Base-by-base conservation (phyloP, 495 filamentous ascomycete species). In the Talaromyces nanjingensis region DNA sequence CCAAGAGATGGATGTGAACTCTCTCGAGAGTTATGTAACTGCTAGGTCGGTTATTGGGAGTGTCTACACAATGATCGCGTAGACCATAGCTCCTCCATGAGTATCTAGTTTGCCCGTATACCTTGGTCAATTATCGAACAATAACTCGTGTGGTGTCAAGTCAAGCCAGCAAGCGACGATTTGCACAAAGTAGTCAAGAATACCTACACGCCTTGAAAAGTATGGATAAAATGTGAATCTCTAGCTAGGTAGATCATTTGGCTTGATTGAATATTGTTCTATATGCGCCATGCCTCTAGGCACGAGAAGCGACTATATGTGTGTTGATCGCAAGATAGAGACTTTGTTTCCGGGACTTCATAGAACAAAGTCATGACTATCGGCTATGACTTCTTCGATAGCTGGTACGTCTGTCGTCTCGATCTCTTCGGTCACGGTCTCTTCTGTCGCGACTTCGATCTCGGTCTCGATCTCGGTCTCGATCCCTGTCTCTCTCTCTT, bases 341-440 rank as follows among this genome's bases (percentile, higher is more conserved):
- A 31, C 33, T 12, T 37, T 37, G 33, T 37, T 37, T 31, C 3
- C 33, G 3, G 29, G 54, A 29, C 45, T 20, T 49, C 18, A 18
- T 14, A 24, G 34, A 18, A 18, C 3, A 7, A n/a, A 47, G 22
- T 5, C 67, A 49, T 27, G 27, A 37, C 68, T 16, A 65, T 31
- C 60, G 56, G 57, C 60, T 64, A 18, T 22, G 63, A 39, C 65
- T 68, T 64, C 65, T 55, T 18, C 70, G 65, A 24, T 66, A 63
- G 24, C 66, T 69, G 34, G 29, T 64, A 33, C 63, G 62, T 39
- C 68, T 53, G 31, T 65, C 68, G 70, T 66, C 63, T 62, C 47
- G 60, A 70, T 58, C 56, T 52, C 27, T 65, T 63, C 25, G 42
- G 55, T 54, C 20, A 60, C 57, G 39, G 52, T 66, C 55, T 37